A percentile compares a stretch with the other conserved stretches of the same genome.
Conservation (phyloP, 257 asterid genomes). For the Dorcoceras hygrometricum region DNA sequence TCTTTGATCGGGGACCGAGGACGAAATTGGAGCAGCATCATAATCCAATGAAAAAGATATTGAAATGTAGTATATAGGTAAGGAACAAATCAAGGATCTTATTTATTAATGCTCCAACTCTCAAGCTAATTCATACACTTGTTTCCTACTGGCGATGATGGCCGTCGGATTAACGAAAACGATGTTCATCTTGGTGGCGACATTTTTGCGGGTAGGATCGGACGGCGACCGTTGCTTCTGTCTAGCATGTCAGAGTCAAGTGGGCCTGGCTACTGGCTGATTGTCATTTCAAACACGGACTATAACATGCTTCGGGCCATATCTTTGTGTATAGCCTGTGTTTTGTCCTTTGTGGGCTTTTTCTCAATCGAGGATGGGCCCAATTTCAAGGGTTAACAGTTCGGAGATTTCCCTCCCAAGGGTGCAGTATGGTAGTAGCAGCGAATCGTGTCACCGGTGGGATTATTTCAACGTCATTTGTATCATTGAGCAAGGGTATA, state of each 20-base stretch:
- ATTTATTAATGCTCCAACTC: too few species aligned
- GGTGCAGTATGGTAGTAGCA: slow-evolving; percentile 32
- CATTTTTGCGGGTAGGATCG: slow-evolving; percentile 19
- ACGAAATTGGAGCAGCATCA: too few species aligned
- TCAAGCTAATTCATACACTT: too few species aligned
- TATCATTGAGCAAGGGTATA: slow-evolving; percentile 27
- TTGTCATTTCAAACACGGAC: slow-evolving; percentile 17
- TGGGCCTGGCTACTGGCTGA: slow-evolving; percentile 25
- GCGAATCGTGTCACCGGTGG: slow-evolving; percentile 29
- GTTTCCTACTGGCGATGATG: too few species aligned
- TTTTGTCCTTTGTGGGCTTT: slow-evolving; percentile 27
- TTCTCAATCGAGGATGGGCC: slow-evolving; percentile 36
- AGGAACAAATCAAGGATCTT: too few species aligned
- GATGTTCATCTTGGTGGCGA: too few species aligned
- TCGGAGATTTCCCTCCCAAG: slow-evolving; percentile 38
- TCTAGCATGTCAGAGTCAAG: slow-evolving; percentile 20
- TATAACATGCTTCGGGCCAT: slow-evolving; percentile 28
- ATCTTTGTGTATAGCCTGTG: slow-evolving; percentile 19
- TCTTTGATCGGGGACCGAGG: too few species aligned
- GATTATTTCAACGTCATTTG: slow-evolving; percentile 33
- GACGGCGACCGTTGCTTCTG: slow-evolving; percentile 25
- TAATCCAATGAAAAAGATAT: too few species aligned
- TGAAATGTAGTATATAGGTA: too few species aligned
- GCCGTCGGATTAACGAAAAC: too few species aligned
- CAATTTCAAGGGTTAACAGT: slow-evolving; percentile 36